phyloP scores from a whole-genome alignment of 768 basidiomycete species.

The Xerocomus spinulosus region DNA sequence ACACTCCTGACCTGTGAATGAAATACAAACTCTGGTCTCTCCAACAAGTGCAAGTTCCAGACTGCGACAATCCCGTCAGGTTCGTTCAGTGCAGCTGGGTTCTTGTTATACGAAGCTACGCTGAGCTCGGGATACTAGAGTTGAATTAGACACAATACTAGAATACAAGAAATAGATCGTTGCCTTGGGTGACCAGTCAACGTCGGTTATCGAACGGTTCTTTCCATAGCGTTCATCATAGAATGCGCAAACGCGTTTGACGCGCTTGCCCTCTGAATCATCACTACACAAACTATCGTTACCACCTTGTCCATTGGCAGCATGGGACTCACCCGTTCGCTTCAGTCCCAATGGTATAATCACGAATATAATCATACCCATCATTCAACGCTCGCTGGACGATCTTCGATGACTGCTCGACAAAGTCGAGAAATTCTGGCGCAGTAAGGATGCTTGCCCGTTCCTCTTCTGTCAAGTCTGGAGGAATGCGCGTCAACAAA shows the following conservation, averaged over 20 bases:
- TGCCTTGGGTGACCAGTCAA: slow-evolving; percentile 98
- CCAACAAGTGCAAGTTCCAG: slow-evolving; percentile 94
- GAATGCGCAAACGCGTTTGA: slow-evolving; percentile 94
- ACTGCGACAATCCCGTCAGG: slow-evolving; percentile 96
- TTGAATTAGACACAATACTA: neutral
- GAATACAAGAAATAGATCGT: slow-evolving; percentile 4
- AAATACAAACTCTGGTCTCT: slow-evolving; percentile 96
- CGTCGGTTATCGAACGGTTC: slow-evolving; percentile 91
- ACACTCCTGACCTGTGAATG: slow-evolving; percentile 80
- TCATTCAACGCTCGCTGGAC: slow-evolving; percentile 93
- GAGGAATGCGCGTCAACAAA: neutral
- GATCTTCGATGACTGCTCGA: slow-evolving; percentile 92
- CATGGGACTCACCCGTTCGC: slow-evolving; percentile 62
- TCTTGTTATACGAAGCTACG: slow-evolving; percentile 97
- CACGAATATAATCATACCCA: slow-evolving; percentile 92
- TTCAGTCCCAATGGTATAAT: slow-evolving; percentile 90
- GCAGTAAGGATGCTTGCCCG: slow-evolving; percentile 75
- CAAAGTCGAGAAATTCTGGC: slow-evolving; percentile 89
- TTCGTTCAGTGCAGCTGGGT: slow-evolving; percentile 87
- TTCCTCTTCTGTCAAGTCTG: slow-evolving; percentile 88
- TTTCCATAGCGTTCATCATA: slow-evolving; percentile 87
- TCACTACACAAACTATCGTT: slow-evolving; percentile 47
- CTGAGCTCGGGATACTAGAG: slow-evolving; percentile 89
- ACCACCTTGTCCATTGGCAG: neutral
- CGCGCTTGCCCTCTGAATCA: slow-evolving; percentile 83